These are phyloP conservation scores for Diddensiella santjacobensis DNA, from an alignment of 805 yeast species.

Conservation along the genomic window DNA sequence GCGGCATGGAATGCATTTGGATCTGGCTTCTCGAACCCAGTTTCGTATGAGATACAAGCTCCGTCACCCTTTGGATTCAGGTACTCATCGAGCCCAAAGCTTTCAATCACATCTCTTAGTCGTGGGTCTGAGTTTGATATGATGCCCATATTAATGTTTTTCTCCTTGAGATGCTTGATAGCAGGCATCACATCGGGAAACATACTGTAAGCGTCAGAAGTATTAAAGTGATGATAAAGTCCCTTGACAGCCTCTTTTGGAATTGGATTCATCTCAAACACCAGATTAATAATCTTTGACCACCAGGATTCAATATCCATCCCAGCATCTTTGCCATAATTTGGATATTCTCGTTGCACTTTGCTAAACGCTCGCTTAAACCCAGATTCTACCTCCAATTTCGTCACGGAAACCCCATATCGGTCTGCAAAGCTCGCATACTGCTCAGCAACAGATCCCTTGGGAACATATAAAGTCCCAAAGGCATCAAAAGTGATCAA, in stretches of 20 bases:
- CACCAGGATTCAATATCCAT: constrained; percentile 20
- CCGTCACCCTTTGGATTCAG: constrained; percentile 1
- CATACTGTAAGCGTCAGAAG: constrained; percentile 15
- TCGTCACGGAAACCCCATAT: constrained; percentile 13
- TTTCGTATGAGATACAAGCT: constrained; percentile 19
- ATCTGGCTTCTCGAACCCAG: constrained; percentile 23
- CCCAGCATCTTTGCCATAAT: constrained; percentile 18
- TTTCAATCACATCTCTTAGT: constrained; percentile 13
- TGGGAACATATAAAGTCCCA: constrained; percentile 21
- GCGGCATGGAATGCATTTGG: constrained; percentile 15
- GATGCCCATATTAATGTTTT: constrained; percentile 14
- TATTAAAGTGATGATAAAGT: constrained; percentile 20
- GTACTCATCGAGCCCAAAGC: constrained; percentile 12
- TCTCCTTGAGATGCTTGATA: constrained; percentile 1
- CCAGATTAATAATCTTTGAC: constrained; percentile 13
- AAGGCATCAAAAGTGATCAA: constrained; percentile 25
- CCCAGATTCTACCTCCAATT: constrained; percentile 5
- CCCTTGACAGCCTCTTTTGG: constrained; percentile 7
- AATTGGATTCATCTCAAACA: constrained; percentile 4
- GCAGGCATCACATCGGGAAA: constrained; percentile 17
- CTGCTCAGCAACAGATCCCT: constrained; percentile 18
- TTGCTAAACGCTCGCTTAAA: constrained; percentile 17
- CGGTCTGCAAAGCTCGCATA: constrained; percentile 15
- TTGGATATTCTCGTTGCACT: constrained; percentile 16
- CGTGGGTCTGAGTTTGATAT: constrained; percentile 24